phyloP scores from a whole-genome alignment of 768 basidiomycete genomes.

The Saitozyma sp. region DNA sequence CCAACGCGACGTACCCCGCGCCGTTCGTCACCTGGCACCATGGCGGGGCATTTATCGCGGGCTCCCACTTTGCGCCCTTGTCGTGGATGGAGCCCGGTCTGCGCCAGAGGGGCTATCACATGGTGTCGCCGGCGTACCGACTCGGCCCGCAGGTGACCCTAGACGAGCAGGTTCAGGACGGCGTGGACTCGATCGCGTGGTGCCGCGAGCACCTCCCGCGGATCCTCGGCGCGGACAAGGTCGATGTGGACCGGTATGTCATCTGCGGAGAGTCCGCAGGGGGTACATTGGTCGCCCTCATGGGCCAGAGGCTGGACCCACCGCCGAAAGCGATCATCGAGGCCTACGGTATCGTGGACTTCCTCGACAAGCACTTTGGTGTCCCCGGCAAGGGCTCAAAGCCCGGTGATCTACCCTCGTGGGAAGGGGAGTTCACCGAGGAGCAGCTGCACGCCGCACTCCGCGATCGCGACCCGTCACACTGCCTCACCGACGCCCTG shows the following conservation, averaged over 20 bases:
- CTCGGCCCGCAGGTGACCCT: slow-evolving; percentile 5
- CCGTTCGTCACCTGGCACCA: slow-evolving; percentile 3
- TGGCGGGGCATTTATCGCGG: slow-evolving; percentile 2
- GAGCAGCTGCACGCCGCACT: slow-evolving; percentile 2
- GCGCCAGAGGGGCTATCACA: slow-evolving; percentile 2
- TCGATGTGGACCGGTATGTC: slow-evolving; percentile 1
- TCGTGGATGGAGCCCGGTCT: slow-evolving; percentile 4
- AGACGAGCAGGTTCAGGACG: slow-evolving; percentile 8
- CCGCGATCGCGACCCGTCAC: slow-evolving; percentile 6
- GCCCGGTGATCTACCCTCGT: too few relatives aligned
- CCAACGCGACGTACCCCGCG: neutral
- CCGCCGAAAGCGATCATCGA: neutral
- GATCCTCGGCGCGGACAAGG: neutral
- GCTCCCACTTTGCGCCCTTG: neutral
- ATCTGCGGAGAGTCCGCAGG: slow-evolving; percentile 13
- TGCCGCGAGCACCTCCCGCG: neutral
- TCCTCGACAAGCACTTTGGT: neutral
- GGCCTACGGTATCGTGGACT: slow-evolving; percentile 2
- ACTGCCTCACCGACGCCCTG: neutral
- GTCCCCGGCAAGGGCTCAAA: neutral
- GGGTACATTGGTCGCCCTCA: slow-evolving; percentile 2
- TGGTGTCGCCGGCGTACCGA: slow-evolving; percentile 8
- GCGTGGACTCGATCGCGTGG: slow-evolving; percentile 4
- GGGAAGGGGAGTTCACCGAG: neutral
- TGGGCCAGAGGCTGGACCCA: neutral